These are phyloP conservation scores for Ceratobasidium papillatum DNA, from an alignment of 1,284 basidiomycete species.

Conservation along the genomic window DNA sequence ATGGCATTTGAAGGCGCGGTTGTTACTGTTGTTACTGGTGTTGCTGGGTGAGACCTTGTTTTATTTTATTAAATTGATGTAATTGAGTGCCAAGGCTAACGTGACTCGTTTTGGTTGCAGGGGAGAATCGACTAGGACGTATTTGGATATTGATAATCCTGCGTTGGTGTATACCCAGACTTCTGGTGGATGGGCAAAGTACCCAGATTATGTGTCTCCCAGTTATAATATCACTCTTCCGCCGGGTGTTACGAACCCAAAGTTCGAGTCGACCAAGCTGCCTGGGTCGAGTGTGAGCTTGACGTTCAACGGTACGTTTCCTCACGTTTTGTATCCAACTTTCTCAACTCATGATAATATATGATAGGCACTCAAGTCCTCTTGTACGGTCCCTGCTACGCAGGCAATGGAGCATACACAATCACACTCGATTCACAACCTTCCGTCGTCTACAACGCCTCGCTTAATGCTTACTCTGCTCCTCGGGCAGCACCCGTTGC, in stretches of 20 bases:
- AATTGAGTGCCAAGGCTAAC: background rate
- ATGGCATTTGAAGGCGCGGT: conserved; percentile 28
- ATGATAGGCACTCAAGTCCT: conserved; percentile 33
- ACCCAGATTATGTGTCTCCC: background rate
- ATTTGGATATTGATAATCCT: conserved; percentile 8
- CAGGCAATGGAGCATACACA: conserved; percentile 31
- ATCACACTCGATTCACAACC: conserved; percentile 12
- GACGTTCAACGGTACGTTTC: conserved; percentile 26
- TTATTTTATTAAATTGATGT: background rate
- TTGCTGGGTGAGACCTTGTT: conserved; percentile 8
- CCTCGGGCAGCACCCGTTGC: conserved; percentile 1
- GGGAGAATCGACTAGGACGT: background rate
- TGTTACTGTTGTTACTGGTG: conserved; percentile 21
- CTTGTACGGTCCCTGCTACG: conserved; percentile 30
- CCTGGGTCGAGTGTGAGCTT: conserved; percentile 18
- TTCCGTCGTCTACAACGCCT: conserved; percentile 29
- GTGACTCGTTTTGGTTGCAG: background rate
- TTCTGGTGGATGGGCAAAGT: conserved; percentile 23
- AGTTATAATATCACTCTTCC: conserved; percentile 26
- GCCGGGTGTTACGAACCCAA: background rate
- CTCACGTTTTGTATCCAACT: background rate
- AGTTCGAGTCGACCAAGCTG: conserved; percentile 7
- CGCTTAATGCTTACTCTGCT: conserved; percentile 23
- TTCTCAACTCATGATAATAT: background rate
- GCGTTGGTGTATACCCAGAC: conserved; percentile 8